phyloP scores from a whole-genome alignment of 768 basidiomycete genomes.

The Lanmaoa pseudosensibilis region DNA sequence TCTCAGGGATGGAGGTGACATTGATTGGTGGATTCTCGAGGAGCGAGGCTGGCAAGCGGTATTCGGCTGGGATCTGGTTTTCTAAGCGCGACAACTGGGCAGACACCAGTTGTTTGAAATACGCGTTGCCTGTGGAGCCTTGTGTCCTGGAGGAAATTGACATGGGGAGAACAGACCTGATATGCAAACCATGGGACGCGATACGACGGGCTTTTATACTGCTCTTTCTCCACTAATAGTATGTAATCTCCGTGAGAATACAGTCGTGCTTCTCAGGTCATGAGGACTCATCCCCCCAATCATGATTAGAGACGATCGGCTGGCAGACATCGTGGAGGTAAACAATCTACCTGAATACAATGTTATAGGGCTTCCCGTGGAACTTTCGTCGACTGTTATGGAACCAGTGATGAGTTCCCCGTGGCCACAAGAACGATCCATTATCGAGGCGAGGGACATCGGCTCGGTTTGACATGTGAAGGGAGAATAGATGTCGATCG shows the following conservation, averaged over 20 bases:
- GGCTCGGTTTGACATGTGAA: neutral
- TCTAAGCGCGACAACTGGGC: slow-evolving; percentile 21
- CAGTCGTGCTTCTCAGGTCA: neutral
- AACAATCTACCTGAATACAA: neutral
- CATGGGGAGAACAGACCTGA: slow-evolving; percentile 4
- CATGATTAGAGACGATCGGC: too few relatives aligned
- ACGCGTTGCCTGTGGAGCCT: slow-evolving; percentile 23
- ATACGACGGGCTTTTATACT: neutral
- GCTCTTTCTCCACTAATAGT: neutral
- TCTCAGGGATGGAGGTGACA: slow-evolving; percentile 35
- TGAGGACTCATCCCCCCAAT: neutral
- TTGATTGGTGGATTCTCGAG: slow-evolving; percentile 31
- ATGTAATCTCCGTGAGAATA: neutral
- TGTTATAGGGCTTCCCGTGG: neutral
- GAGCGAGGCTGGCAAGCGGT: slow-evolving; percentile 14
- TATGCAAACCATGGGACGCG: neutral
- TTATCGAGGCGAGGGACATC: neutral
- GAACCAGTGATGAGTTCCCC: neutral
- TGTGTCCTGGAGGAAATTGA: slow-evolving; percentile 23
- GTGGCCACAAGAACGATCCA: neutral
- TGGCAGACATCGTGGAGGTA: neutral
- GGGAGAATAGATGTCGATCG: neutral
- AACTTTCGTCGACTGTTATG: neutral
- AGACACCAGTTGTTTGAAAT: slow-evolving; percentile 20
- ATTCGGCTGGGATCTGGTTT: slow-evolving; percentile 25